These are phyloP conservation scores for Venturia carpophila DNA, from an alignment of 2,329 filamentous ascomycete genomes.

Conservation along the genomic window DNA sequence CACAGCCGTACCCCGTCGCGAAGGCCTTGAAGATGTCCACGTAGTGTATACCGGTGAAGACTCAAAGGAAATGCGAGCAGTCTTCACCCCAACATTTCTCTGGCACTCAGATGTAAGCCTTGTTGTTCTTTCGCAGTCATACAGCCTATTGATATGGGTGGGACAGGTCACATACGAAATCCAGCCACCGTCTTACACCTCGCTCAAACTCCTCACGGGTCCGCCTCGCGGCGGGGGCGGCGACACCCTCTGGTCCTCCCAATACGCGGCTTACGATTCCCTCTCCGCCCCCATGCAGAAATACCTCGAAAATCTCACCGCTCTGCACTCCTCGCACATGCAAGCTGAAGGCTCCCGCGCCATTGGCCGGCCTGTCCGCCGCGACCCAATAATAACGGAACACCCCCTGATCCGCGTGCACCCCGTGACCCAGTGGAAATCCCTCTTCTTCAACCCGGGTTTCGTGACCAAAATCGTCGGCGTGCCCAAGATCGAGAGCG, in stretches of 20 bases:
- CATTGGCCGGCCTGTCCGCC: slow-evolving; percentile 61
- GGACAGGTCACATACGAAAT: slow-evolving; percentile 60
- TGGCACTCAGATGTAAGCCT: slow-evolving; percentile 80
- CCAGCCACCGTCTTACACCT: slow-evolving; percentile 83
- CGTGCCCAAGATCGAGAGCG: slow-evolving; percentile 48
- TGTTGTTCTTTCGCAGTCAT: no score
- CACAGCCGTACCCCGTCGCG: slow-evolving; percentile 57
- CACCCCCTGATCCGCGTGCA: slow-evolving; percentile 78
- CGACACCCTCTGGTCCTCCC: slow-evolving; percentile 76
- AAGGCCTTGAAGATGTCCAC: slow-evolving; percentile 68
- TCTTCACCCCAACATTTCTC: slow-evolving; percentile 71
- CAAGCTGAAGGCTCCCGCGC: slow-evolving; percentile 64
- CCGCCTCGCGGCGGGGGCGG: slow-evolving; percentile 65
- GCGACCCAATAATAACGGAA: slow-evolving; percentile 64
- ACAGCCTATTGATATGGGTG: no score
- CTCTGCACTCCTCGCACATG: slow-evolving; percentile 72
- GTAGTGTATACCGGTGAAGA: slow-evolving; percentile 66
- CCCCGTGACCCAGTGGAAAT: slow-evolving; percentile 59
- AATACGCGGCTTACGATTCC: slow-evolving; percentile 71
- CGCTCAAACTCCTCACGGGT: slow-evolving; percentile 76
- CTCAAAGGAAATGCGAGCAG: slow-evolving; percentile 52
- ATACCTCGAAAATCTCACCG: slow-evolving; percentile 70
- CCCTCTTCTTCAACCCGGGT: slow-evolving; percentile 51
- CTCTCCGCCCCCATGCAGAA: slow-evolving; percentile 72
- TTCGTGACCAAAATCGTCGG: slow-evolving; percentile 53